Evolutionary conservation across 2,329 filamentous ascomycete genomes (phyloP).

Genomic region (Phyllosticta capitalensis): DNA sequence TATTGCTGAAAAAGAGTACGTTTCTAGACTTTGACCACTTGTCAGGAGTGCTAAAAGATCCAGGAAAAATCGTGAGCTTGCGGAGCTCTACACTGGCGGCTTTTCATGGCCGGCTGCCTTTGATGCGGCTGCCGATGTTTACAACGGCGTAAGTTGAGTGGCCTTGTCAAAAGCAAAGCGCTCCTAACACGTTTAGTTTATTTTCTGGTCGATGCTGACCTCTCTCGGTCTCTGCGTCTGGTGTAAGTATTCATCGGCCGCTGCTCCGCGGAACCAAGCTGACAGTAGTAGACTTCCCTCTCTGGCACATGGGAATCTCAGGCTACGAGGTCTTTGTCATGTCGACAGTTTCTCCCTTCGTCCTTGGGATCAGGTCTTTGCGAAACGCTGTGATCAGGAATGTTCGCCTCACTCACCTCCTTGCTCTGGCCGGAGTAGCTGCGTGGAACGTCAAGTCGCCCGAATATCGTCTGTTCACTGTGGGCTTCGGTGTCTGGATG

Average conservation of each 20-base stretch:
- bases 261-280: not conserved
- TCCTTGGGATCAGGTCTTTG: constrained; percentile 63
- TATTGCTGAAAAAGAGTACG: constrained; percentile 66
- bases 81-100: constrained; percentile 56
- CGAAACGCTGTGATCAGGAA: constrained; percentile 61
- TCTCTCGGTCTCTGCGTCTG: constrained; percentile 82
- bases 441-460: constrained; percentile 70
- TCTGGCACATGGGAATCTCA: constrained; percentile 99
- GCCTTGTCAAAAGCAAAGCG: not conserved
- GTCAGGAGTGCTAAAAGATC: not conserved
- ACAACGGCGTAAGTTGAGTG: constrained; percentile 66
- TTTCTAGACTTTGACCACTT: constrained; percentile 14
- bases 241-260: constrained; percentile 57
- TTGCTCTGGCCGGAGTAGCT: constrained; percentile 68
- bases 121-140: constrained; percentile 79
- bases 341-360: constrained; percentile 68
- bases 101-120: constrained; percentile 68
- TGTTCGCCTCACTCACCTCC: constrained; percentile 60
- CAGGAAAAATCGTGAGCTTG: constrained; percentile 68
- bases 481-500: constrained; percentile 72
- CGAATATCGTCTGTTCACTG: constrained; percentile 65
- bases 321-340: constrained; percentile 89
- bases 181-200: constrained; percentile 48
- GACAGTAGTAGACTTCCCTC: constrained; percentile 63
- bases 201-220: constrained; percentile 93